These are phyloP conservation scores for Euphorbia pulcherrima DNA, from an alignment of 345 rosid genomes.

Conservation along the genomic window DNA sequence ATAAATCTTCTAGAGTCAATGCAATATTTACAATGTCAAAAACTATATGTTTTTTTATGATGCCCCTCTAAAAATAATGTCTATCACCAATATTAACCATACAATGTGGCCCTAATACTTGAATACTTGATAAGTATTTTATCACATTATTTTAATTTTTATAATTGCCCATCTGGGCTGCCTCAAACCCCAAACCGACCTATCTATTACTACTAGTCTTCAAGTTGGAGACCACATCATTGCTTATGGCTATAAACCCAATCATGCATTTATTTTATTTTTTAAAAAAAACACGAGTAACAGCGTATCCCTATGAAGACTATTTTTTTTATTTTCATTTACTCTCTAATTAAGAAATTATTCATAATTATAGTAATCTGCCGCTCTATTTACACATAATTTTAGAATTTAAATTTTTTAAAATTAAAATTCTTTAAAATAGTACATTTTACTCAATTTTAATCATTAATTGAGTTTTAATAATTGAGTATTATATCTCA, in stretches of 20 bases:
- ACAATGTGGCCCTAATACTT: constrained; percentile 14
- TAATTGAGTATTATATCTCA: too few relatives aligned
- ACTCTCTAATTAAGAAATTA: too few relatives aligned
- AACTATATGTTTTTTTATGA: constrained; percentile 23
- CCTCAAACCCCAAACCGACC: constrained; percentile 7
- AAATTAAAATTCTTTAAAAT: too few relatives aligned
- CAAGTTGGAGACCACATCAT: constrained; percentile 39
- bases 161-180: background rate
- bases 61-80: constrained; percentile 28
- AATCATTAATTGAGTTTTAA: too few relatives aligned
- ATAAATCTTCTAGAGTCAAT: constrained; percentile 45
- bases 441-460: too few relatives aligned
- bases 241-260: constrained; percentile 7
- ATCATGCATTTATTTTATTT: background rate
- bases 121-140: background rate
- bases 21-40: constrained; percentile 19
- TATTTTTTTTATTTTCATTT: too few relatives aligned
- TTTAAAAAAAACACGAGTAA: too few relatives aligned
- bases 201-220: constrained; percentile 1
- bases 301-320: too few relatives aligned
- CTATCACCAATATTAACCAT: constrained; percentile 4
- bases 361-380: too few relatives aligned
- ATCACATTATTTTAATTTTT: too few relatives aligned
- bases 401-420: too few relatives aligned
- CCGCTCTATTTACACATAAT: too few relatives aligned